Base-by-base conservation (phyloP, 139 green algal species). In the Coelastrella sp. region DNA sequence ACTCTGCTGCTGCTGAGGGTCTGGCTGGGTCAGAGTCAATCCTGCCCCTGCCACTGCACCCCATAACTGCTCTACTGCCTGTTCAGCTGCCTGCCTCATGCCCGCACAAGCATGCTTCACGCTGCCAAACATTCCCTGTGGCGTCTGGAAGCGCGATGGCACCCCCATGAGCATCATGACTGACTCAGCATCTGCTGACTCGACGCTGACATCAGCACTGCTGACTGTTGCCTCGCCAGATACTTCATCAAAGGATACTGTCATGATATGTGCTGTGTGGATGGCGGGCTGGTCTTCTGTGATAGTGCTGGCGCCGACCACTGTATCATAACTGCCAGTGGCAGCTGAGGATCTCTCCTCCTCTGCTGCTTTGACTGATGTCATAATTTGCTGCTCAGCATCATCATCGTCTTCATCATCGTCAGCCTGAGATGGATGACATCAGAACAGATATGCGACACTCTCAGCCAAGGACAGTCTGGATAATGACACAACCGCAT, bases 101-200 rank as follows among this genome's bases (percentile, higher is more conserved):
- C 79, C 79, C 19, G 56, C 57, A 85, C 79, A 85, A 14, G 79
- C 79, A 73, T 85, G 79, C 19, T 25, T 76, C 17, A 76, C 68
- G 24, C 68, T 25, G 10, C 63, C 63, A 70, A 70, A 17, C 63
- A 6, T 6, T 22, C 78, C 49, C 6, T 63, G 49, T 22, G 17
- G 78, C 78, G 65, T 83, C n/a, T 56, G 78, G 19, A 25, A 22
- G 17, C n/a, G 6, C 5, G 10, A 7, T 12, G 61, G 57, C 15
- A 9, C 60, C 6, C 57, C 20, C 12, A 85, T 27, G 10, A 85
- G 7, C 75, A 59, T 58, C 58, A 61, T 56, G 25, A n/a, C 79
- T 27, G 68, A 85, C 56, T 63, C 12, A 63, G 79, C 79, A 72
- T 56, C 57, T 72, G 58, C 56, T 85, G 57, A n/a, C 56, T 63